phyloP scores from a whole-genome alignment of 176 grass and related monocot genomes.

The Aegilops speltoides region DNA sequence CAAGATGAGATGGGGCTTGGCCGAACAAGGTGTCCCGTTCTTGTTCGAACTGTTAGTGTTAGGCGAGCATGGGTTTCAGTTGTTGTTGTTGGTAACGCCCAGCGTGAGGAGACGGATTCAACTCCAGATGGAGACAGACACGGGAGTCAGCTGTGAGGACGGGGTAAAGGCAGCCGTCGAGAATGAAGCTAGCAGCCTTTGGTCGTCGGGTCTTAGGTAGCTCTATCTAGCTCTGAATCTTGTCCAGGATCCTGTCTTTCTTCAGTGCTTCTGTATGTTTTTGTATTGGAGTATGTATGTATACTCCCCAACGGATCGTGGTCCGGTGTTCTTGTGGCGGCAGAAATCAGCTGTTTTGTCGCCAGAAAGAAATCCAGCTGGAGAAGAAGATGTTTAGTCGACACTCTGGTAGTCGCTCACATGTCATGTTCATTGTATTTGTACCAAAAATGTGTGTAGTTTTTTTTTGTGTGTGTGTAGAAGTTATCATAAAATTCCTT shows the following conservation, averaged over 20 bases:
- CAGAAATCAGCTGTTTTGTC: neutral
- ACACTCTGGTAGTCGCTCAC: neutral
- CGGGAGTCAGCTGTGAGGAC: neutral
- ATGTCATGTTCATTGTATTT: neutral
- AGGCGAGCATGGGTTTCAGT: neutral
- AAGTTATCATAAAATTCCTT: neutral
- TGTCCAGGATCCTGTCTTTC: neutral
- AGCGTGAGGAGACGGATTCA: neutral
- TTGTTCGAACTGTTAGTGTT: constrained; percentile 19
- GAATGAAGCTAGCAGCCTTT: neutral
- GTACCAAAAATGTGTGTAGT: neutral
- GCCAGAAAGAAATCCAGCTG: neutral
- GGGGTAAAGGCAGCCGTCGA: neutral
- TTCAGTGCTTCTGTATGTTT: neutral
- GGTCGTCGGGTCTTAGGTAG: neutral
- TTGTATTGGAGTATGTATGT: neutral
- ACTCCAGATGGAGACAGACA: neutral
- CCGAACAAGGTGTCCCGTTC: neutral
- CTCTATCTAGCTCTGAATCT: neutral
- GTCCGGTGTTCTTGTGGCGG: neutral
- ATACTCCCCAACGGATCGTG: neutral
- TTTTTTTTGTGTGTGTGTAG: no score
- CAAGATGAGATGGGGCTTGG: neutral
- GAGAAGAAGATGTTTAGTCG: neutral
- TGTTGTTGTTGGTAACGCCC: neutral